phyloP scores from a whole-genome alignment of 805 yeast species.

The Limtongia smithiae region DNA sequence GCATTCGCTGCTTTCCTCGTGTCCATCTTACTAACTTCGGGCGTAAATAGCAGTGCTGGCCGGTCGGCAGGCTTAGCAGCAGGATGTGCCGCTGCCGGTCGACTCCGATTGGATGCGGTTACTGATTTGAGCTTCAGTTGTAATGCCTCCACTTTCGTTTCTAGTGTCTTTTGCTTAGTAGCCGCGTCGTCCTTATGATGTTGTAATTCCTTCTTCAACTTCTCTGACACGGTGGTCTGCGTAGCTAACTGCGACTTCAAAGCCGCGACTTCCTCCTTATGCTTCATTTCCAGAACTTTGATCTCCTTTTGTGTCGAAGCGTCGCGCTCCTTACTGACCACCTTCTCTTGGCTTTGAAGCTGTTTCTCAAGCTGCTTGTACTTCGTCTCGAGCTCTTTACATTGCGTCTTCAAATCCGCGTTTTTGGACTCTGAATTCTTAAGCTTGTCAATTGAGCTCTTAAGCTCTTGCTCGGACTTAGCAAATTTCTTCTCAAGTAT shows the following conservation, averaged over 20 bases:
- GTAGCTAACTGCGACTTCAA: slow-evolving; percentile 8
- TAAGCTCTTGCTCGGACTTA: neutral
- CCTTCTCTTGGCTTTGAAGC: neutral
- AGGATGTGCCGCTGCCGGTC: slow-evolving; percentile 1
- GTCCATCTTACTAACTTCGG: slow-evolving; percentile 4
- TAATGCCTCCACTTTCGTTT: slow-evolving; percentile 12
- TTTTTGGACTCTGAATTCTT: neutral
- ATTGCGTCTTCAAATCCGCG: neutral
- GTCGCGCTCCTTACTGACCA: neutral
- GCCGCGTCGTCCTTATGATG: slow-evolving; percentile 13
- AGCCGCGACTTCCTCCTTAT: slow-evolving; percentile 8
- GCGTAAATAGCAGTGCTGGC: slow-evolving; percentile 18
- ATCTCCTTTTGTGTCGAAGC: slow-evolving; percentile 11
- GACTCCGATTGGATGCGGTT: neutral
- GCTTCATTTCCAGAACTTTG: slow-evolving; percentile 10
- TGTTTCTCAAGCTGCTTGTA: slow-evolving; percentile 9
- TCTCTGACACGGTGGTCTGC: slow-evolving; percentile 12
- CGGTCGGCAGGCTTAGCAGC: neutral
- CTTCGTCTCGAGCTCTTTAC: slow-evolving; percentile 8
- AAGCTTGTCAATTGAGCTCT: neutral
- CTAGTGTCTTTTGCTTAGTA: slow-evolving; percentile 11
- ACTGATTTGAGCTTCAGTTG: slow-evolving; percentile 11
- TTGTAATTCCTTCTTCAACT: slow-evolving; percentile 10
- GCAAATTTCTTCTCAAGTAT: slow-evolving; percentile 3
- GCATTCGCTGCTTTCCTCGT: neutral